A percentile compares a stretch with the other conserved stretches of the same genome.
These are phyloP conservation scores for Chlamydomonas reinhardtii DNA, from an alignment of 163 green algal genomes.

Conservation along the genomic window DNA sequence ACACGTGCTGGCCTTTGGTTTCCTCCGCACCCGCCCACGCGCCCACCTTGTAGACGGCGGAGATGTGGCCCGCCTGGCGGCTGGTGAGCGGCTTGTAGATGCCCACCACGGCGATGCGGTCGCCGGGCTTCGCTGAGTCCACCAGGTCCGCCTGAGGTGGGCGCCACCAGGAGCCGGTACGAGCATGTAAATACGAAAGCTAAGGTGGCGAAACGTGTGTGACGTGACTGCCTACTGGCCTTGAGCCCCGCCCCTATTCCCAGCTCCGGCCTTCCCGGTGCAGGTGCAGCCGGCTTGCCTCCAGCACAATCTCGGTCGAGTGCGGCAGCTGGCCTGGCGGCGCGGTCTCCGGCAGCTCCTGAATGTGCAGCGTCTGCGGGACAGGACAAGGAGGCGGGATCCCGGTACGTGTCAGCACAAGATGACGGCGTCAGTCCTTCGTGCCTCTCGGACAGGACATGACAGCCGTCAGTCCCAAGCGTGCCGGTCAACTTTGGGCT, in stretches of 20 bases:
- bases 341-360: conserved; percentile 98
- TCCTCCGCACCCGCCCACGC: too few relatives aligned
- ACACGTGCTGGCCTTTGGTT: not conserved
- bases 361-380: conserved; percentile 77
- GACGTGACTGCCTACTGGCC: too few relatives aligned
- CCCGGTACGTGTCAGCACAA: too few relatives aligned
- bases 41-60: conserved; percentile 37
- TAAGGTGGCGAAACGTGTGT: too few relatives aligned
- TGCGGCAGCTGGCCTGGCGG: conserved; percentile 95
- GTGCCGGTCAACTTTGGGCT: too few relatives aligned
- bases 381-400: not conserved
- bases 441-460: too few relatives aligned
- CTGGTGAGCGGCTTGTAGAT: conserved; percentile 71
- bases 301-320: conserved; percentile 83
- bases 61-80: conserved; percentile 22
- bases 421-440: too few relatives aligned
- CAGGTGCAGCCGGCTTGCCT: conserved; percentile 19
- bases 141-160: conserved; percentile 77
- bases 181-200: too few relatives aligned
- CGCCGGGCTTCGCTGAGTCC: conserved; percentile 96
- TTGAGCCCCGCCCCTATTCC: too few relatives aligned
- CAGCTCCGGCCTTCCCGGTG: too few relatives aligned
- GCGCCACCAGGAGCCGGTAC: too few relatives aligned
- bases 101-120: conserved; percentile 90
- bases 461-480: too few relatives aligned